Conservation (phyloP, 2,329 filamentous ascomycete species). For the Allantophomopsis lycopodina region DNA sequence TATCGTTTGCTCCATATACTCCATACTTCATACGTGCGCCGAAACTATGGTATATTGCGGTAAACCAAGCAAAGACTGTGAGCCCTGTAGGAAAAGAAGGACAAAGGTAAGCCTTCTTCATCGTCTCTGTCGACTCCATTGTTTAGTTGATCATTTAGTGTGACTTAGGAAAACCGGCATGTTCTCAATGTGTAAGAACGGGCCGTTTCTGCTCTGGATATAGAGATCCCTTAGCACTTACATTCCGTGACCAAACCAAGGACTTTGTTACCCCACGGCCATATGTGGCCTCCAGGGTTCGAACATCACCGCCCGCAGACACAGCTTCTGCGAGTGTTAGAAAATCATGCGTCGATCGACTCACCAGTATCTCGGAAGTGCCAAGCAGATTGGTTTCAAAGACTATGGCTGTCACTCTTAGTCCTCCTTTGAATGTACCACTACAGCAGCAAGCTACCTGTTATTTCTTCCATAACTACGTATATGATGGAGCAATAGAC, state of each 20-base stretch:
- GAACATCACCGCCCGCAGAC: no score
- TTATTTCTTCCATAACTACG: slow-evolving; percentile 2
- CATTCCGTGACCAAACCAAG: slow-evolving; percentile 40
- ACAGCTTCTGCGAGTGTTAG: no score
- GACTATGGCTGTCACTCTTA: no score
- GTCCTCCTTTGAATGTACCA: no score
- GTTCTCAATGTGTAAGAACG: slow-evolving; percentile 39
- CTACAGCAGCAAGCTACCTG: neutral
- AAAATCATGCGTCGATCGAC: no score
- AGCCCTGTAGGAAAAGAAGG: slow-evolving; percentile 39
- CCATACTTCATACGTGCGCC: neutral
- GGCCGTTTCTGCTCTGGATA: slow-evolving; percentile 39
- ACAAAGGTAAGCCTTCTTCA: slow-evolving; percentile 27
- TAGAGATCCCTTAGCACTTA: slow-evolving; percentile 37
- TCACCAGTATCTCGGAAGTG: no score
- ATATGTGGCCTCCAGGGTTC: no score
- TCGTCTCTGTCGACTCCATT: neutral
- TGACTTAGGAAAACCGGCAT: slow-evolving; percentile 35
- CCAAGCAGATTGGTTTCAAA: no score
- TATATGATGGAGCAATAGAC: no score
- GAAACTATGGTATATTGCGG: slow-evolving; percentile 39
- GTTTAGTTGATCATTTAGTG: slow-evolving; percentile 24
- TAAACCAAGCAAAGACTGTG: slow-evolving; percentile 42
- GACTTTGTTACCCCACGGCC: neutral
- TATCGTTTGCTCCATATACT: no score